Percentiles rank a stretch among this genome's conserved stretches.
These are phyloP conservation scores for Alternaria tenuissima DNA, from an alignment of 2,329 filamentous ascomycete genomes.

Conservation along the genomic window DNA sequence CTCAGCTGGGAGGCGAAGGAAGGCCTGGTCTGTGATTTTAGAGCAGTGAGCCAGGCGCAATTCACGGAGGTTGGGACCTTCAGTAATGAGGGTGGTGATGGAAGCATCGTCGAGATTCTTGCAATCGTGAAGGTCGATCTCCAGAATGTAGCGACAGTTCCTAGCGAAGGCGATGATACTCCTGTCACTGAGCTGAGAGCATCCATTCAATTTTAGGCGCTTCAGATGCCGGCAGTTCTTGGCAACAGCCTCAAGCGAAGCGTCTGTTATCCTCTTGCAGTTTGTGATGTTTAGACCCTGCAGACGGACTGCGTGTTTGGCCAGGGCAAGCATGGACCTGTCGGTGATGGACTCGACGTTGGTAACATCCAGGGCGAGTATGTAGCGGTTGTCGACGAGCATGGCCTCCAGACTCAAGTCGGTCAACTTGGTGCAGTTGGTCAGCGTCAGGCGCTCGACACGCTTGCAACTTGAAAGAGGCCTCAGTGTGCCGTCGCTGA, in stretches of 20 bases:
- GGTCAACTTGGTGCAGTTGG: conserved; percentile 84
- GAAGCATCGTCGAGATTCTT: conserved; percentile 81
- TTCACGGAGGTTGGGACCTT: conserved; percentile 86
- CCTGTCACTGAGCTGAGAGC: conserved; percentile 80
- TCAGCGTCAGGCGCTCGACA: conserved; percentile 90
- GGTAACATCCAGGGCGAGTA: conserved; percentile 91
- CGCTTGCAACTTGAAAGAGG: conserved; percentile 86
- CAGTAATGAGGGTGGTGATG: conserved; percentile 79
- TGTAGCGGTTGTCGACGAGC: conserved; percentile 77
- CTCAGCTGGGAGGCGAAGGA: conserved; percentile 75
- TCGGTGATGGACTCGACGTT: conserved; percentile 83
- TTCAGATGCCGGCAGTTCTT: conserved; percentile 87
- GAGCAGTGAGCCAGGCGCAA: conserved; percentile 86
- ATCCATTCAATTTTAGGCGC: conserved; percentile 94
- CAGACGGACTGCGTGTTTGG: conserved; percentile 80
- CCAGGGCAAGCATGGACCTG: conserved; percentile 77
- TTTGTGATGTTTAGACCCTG: conserved; percentile 93
- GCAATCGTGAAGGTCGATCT: conserved; percentile 94
- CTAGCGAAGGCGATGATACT: conserved; percentile 86
- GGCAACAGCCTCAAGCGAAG: conserved; percentile 82
- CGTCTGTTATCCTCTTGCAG: conserved; percentile 84
- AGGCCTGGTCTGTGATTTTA: conserved; percentile 85
- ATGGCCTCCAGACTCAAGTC: conserved; percentile 84
- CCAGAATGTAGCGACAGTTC: conserved; percentile 90
- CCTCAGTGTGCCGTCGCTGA: conserved; percentile 89